Evolutionary conservation across 352 stramenopile genomes (phyloP), one percentile per base, ranked within the genome.

Genomic region (Salisapilia sapeloensis): DNA sequence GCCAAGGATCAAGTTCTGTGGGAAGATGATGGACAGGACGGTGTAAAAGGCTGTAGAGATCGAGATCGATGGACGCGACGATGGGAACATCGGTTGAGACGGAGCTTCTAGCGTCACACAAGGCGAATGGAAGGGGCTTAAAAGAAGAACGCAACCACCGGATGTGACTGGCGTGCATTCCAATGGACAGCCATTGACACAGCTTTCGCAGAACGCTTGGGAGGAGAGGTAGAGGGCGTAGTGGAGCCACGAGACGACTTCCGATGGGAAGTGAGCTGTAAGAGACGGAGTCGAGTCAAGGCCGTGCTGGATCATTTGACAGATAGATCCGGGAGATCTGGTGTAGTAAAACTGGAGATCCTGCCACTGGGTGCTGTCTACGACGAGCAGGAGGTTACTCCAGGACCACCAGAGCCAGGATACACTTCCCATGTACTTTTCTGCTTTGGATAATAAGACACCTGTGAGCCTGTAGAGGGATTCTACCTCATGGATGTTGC

Each of bases 61-160:
- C 24, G 42, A 34, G 22, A 81, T 56, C 16, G 42, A 42, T 17
- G 63, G 72, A 19, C 49, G 38, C 2, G 58, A 39, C 7, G 48
- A 67, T 15, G 52, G 40, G 23, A 89, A 55, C 27, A 82, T 77
- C 2, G 63, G 59, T 39, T 79, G 57, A 13, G 40, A 40, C 2
- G 66, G 69, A 1, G 59, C 48, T 10, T 37, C 46, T 4, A 85
- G 56, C n/a, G 63, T 79, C 38, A 89, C 59, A 29, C 69, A 89
- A 13, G 72, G 72, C n/a, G 63, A 60, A 25, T 85, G 56, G 36
- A 81, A 84, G 35, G 72, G 72, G 38, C 72, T 89, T 9, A 85
- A 45, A 24, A 62, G 41, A 22, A 83, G 40, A 36, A 80, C 60
- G 40, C 65, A 82, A 9, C 33, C 22, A 18, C 46, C 41, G 25